phyloP scores from a whole-genome alignment of 768 basidiomycete genomes.

The Candolleomyces eurysporus region DNA sequence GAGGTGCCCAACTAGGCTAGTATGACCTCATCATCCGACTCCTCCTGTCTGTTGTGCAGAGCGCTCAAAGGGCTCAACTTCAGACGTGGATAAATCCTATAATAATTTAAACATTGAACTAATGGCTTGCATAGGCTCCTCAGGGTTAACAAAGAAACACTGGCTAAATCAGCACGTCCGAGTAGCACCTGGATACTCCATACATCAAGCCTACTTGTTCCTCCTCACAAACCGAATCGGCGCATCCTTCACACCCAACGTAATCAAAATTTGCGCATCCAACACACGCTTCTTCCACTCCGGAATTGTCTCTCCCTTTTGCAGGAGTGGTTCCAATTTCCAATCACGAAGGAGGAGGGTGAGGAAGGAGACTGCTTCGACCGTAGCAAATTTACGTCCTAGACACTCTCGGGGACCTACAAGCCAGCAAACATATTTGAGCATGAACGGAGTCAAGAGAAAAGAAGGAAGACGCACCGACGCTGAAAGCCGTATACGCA shows the following conservation, averaged over 20 bases:
- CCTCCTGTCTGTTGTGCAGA: too few relatives aligned
- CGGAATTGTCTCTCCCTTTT: constrained; percentile 35
- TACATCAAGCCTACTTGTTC: background rate
- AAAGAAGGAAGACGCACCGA: constrained; percentile 26
- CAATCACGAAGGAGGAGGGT: constrained; percentile 53
- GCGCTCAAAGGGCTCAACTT: too few relatives aligned
- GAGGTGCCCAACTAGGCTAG: too few relatives aligned
- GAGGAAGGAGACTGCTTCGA: constrained; percentile 53
- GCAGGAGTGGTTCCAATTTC: constrained; percentile 46
- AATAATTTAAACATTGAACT: too few relatives aligned
- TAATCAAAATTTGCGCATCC: constrained; percentile 34
- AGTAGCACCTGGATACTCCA: too few relatives aligned
- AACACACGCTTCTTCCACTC: constrained; percentile 37
- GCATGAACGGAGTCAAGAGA: background rate
- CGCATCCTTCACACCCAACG: constrained; percentile 32
- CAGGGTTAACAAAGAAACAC: too few relatives aligned
- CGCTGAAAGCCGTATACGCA: constrained; percentile 45
- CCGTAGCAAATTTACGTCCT: constrained; percentile 54
- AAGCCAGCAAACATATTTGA: background rate
- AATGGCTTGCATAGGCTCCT: too few relatives aligned
- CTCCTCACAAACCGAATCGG: constrained; percentile 32
- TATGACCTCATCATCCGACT: too few relatives aligned
- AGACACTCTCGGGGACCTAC: constrained; percentile 52
- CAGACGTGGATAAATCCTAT: too few relatives aligned
- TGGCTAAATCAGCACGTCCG: too few relatives aligned